These are phyloP conservation scores for Purshia tridentata DNA, from an alignment of 306 rosid species.

Conservation along the genomic window DNA sequence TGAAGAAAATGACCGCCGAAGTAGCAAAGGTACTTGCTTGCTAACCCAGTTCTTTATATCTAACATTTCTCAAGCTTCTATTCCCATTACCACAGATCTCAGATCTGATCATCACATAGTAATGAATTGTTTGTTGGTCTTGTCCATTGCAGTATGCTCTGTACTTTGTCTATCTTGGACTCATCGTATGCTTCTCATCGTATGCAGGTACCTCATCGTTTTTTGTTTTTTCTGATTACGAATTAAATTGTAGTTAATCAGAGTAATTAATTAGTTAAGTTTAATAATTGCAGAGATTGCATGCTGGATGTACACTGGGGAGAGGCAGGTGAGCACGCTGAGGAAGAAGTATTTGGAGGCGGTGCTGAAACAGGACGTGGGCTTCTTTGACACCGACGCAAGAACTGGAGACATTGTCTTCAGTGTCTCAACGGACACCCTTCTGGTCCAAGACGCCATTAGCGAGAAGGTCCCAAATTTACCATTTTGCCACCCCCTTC, in stretches of 20 bases:
- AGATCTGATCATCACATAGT: constrained; percentile 29
- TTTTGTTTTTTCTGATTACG: too few relatives aligned
- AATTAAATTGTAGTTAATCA: not conserved
- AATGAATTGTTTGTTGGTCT: not conserved
- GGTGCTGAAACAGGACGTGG: constrained; percentile 93
- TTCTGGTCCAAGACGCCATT: constrained; percentile 95
- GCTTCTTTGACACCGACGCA: constrained; percentile 95
- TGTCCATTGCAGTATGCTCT: constrained; percentile 76
- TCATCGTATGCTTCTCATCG: constrained; percentile 84
- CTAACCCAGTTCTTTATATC: not conserved
- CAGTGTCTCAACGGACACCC: constrained; percentile 93
- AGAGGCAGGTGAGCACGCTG: constrained; percentile 87
- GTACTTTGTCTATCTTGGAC: constrained; percentile 89
- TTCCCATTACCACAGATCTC: constrained; percentile 45
- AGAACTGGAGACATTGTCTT: constrained; percentile 98
- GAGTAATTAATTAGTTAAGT: not conserved
- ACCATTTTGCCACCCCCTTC: constrained; percentile 1
- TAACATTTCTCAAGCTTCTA: too few relatives aligned
- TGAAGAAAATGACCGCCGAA: constrained; percentile 87
- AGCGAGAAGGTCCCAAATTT: constrained; percentile 75
- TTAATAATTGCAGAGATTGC: constrained; percentile 62
- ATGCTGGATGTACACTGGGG: constrained; percentile 99
- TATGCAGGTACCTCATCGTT: constrained; percentile 66
- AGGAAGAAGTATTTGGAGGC: constrained; percentile 95
- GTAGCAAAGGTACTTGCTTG: constrained; percentile 62